Percentiles rank a stretch among this genome's conserved stretches.
Conservation (phyloP, 1,284 basidiomycete species). For the Trichosporon sp. region DNA sequence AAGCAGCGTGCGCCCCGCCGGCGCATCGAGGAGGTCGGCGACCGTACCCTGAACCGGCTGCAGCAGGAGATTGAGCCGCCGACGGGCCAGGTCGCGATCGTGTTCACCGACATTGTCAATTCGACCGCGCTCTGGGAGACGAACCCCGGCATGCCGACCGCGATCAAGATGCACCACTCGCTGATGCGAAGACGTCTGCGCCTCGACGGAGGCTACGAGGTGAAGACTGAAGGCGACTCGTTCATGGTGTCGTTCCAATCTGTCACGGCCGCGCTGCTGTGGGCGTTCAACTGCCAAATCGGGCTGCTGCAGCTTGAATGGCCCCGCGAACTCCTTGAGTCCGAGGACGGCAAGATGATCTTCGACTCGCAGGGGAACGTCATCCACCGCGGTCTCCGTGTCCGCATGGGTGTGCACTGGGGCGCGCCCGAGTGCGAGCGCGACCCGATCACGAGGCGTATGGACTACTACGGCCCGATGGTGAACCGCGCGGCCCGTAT, state of each 20-base stretch:
- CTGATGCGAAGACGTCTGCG: slow-evolving; percentile 84
- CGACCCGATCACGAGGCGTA: slow-evolving; percentile 90
- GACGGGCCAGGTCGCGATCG: slow-evolving; percentile 84
- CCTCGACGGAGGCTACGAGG: slow-evolving; percentile 94
- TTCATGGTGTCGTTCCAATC: slow-evolving; percentile 99
- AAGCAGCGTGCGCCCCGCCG: slow-evolving; percentile 42
- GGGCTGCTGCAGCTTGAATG: slow-evolving; percentile 83
- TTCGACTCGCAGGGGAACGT: slow-evolving; percentile 70
- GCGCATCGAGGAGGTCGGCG: slow-evolving; percentile 55
- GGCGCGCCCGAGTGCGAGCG: slow-evolving; percentile 88
- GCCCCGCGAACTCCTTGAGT: slow-evolving; percentile 93
- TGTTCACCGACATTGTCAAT: slow-evolving; percentile 98
- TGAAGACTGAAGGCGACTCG: slow-evolving; percentile 98
- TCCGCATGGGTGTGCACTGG: slow-evolving; percentile 97
- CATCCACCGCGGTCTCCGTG: slow-evolving; percentile 85
- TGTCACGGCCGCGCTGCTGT: slow-evolving; percentile 82
- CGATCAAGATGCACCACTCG: slow-evolving; percentile 89
- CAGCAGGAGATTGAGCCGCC: slow-evolving; percentile 85
- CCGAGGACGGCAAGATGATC: slow-evolving; percentile 84
- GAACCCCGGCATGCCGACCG: slow-evolving; percentile 93
- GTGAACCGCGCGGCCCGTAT: slow-evolving; percentile 91
- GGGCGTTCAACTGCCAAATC: slow-evolving; percentile 87
- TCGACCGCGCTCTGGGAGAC: slow-evolving; percentile 97
- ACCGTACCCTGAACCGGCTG: slow-evolving; percentile 63
- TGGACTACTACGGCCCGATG: slow-evolving; percentile 97